Evolutionary conservation across 179 eudicot species (phyloP), one percentile per base, ranked within the genome.

Genomic region (Sideroxylon spinosum): DNA sequence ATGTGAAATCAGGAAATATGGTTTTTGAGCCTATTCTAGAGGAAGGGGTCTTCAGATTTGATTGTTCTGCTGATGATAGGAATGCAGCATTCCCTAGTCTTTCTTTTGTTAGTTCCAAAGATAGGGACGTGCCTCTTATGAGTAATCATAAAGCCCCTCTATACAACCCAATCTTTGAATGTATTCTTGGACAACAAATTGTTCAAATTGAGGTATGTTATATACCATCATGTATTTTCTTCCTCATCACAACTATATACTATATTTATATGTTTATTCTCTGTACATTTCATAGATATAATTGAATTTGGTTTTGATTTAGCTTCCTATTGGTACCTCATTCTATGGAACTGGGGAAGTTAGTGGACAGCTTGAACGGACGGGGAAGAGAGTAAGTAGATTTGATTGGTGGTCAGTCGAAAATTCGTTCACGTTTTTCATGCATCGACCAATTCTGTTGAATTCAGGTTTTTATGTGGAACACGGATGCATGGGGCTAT

Each of bases 281-380:
- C 29, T 9, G 1, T 72, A 9, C 44, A 65, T 67, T 46, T 59
- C 49, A 23, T 29, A 71, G 23, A 59, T 55, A 48, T 26, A 53
- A 50, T 22, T 26, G 62, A 25, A 44, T 23, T 25, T 73, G 29
- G 70, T 12, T 78, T 29, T 61, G 7, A 32, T 76, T 80, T 77
- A 90, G 98, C 86, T 95, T 81, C 99, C 98, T 5, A 66, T 61
- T n/a, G 94, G 95, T 56, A 93, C 99, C 81, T 87, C 93, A 59
- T 92, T 95, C 78, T 95, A 95, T 88, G 99, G 99, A 86, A 95
- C 99, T 19, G 99, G 99, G 86, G 99, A 95, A 89, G 98, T 89
- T 81, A 89, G 98, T 79, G 99, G 99, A 76, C 91, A 87, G 71
- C 99, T 95, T 79, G 97, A 95, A 84, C 85, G 99, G 81, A 93